These are phyloP conservation scores for Saccharomycopsis oosterbeekiorum DNA, from an alignment of 805 yeast species.

Conservation along the genomic window DNA sequence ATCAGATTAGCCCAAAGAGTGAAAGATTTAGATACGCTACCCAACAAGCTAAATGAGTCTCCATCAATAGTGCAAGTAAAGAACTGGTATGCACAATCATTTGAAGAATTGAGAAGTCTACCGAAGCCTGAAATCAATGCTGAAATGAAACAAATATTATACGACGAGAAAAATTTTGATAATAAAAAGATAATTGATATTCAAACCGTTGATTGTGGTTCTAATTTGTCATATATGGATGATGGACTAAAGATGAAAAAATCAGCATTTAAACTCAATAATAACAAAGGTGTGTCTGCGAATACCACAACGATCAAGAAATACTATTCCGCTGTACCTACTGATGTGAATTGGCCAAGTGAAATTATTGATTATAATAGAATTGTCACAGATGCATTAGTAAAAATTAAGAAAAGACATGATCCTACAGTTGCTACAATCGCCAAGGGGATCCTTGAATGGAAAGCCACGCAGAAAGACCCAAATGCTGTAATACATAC, in stretches of 20 bases:
- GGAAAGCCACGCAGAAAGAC: conserved; percentile 47
- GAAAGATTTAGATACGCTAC: conserved; percentile 71
- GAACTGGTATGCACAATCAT: conserved; percentile 87
- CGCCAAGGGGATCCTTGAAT: conserved; percentile 86
- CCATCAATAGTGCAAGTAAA: conserved; percentile 68
- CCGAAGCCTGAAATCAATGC: conserved; percentile 45
- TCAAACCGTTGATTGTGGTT: not conserved
- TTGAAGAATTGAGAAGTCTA: conserved; percentile 66
- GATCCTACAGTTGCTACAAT: conserved; percentile 90
- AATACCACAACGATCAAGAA: conserved; percentile 24
- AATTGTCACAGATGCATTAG: conserved; percentile 52
- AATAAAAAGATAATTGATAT: conserved; percentile 1
- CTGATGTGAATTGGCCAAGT: conserved; percentile 54
- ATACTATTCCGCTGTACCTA: conserved; percentile 45
- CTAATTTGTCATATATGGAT: conserved; percentile 3
- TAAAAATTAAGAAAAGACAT: conserved; percentile 69
- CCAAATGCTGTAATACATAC: conserved; percentile 41
- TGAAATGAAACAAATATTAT: conserved; percentile 32
- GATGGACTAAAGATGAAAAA: conserved; percentile 41
- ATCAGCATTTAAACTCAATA: conserved; percentile 25
- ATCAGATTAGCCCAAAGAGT: conserved; percentile 80
- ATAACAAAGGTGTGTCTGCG: conserved; percentile 2
- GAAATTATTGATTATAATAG: conserved; percentile 67
- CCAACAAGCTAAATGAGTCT: conserved; percentile 61
- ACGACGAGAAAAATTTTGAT: conserved; percentile 15